Base-by-base conservation (phyloP, 176 grass and related monocot genomes). In the Carex kokanica region DNA sequence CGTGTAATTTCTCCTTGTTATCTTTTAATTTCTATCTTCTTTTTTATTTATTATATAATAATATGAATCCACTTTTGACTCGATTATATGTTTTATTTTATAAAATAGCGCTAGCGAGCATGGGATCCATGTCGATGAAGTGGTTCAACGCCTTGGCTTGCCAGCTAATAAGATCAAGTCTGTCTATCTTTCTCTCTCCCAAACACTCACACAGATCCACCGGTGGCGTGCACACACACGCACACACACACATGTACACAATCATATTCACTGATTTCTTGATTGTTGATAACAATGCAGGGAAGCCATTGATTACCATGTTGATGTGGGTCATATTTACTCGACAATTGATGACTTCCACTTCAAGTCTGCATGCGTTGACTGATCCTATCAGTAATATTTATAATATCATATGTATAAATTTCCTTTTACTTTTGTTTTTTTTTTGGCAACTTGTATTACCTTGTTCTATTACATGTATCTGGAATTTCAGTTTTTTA, bases 311-410 rank as follows among this genome's bases (percentile, higher is more conserved):
- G 7, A 67, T 1, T 90, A 83, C 78, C n/a, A n/a, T 38, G 83
- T 64, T 0, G 88, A 98, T 9, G 8, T 23, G 0, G 95, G 95
- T 32, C 87, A 84, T 68, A 91, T 98, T 81, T 94, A 90, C 84
- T 92, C 94, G 51, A 97, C 91, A 18, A 94, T 94, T 0, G 95
- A 97, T 8, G 95, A 97, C 8, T 94, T 34, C 55, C 90, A 97
- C 87, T 97, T 24, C 78, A 97, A 92, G 83, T 92, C 92, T 64
- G 60, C 94, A 11, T 87, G 20, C 10, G 47, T 51, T 0, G 80
- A 90, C 25, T 90, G 38, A 89, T 21, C 13, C 18, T 43, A 58
- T 60, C 32, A 11, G 10, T n/a, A n/a, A n/a, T n/a, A n/a, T n/a
- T n/a, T n/a, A n/a, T n/a, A n/a, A n/a, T n/a, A n/a, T n/a, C n/a